Percentiles rank a stretch among this genome's conserved stretches.
These are phyloP conservation scores for Lachnellula suecica DNA, from an alignment of 2,329 filamentous ascomycete species.

Conservation along the genomic window DNA sequence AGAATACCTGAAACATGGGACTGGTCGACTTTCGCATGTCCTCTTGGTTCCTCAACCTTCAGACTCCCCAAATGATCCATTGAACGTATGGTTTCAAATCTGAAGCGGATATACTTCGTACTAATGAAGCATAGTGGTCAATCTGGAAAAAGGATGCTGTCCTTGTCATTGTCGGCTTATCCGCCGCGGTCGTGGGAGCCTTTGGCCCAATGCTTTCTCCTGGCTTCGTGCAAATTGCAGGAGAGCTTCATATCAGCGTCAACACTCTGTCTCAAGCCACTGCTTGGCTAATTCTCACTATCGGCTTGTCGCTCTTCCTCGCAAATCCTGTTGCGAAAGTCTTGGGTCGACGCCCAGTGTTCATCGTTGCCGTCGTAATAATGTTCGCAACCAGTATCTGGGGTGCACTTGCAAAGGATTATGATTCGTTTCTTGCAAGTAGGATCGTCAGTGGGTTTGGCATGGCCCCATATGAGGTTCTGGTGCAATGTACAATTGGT, in stretches of 20 bases:
- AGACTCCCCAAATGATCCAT: constrained; percentile 47
- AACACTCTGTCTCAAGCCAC: too few species aligned
- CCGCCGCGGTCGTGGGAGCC: too few species aligned
- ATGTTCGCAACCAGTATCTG: constrained; percentile 49
- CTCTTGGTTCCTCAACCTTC: constrained; percentile 42
- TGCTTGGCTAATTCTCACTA: too few species aligned
- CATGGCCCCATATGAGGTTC: constrained; percentile 50
- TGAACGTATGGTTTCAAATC: too few species aligned
- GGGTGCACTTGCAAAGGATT: constrained; percentile 43
- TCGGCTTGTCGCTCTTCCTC: constrained; percentile 47
- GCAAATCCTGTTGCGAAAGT: constrained; percentile 51
- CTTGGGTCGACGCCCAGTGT: constrained; percentile 49
- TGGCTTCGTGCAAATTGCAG: too few species aligned
- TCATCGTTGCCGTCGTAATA: constrained; percentile 44
- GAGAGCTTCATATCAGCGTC: too few species aligned
- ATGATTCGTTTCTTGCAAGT: constrained; percentile 45
- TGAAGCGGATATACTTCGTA: too few species aligned
- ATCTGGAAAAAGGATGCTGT: too few species aligned
- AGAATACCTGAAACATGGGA: constrained; percentile 25
- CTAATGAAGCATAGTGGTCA: constrained; percentile 34
- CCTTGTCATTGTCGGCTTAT: too few species aligned
- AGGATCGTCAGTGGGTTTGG: constrained; percentile 46
- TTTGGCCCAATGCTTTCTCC: too few species aligned
- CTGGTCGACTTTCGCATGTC: constrained; percentile 20
- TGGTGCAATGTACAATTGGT: constrained; percentile 50